phyloP scores from a whole-genome alignment of 345 rosid genomes.

The Microthlaspi erraticum region DNA sequence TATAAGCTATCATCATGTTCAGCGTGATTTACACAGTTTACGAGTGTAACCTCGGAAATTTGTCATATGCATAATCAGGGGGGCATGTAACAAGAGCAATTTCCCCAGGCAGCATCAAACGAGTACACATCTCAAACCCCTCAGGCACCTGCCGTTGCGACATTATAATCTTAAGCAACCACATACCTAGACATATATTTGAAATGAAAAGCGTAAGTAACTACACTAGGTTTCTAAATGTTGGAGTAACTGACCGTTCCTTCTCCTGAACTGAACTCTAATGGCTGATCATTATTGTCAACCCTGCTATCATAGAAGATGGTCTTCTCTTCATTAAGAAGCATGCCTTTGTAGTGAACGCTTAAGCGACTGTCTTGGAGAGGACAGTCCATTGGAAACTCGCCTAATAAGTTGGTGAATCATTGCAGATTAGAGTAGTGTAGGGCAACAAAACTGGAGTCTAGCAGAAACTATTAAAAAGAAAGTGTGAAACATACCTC shows the following conservation, averaged over 20 bases:
- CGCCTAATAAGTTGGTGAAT: slow-evolving; percentile 58
- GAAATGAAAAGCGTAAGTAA: not conserved
- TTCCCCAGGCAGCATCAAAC: slow-evolving; percentile 96
- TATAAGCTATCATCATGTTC: slow-evolving; percentile 28
- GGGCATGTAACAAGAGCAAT: slow-evolving; percentile 90
- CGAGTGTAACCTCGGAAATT: slow-evolving; percentile 81
- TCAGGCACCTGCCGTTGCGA: slow-evolving; percentile 73
- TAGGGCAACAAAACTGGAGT: slow-evolving; percentile 12
- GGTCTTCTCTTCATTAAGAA: slow-evolving; percentile 75
- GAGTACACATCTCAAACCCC: slow-evolving; percentile 97
- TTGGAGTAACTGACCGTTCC: slow-evolving; percentile 68
- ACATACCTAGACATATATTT: not conserved
- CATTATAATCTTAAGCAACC: slow-evolving; percentile 5
- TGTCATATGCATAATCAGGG: slow-evolving; percentile 97
- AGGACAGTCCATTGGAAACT: slow-evolving; percentile 99
- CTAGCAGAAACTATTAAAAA: slow-evolving; percentile 20
- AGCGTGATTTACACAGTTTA: slow-evolving; percentile 19
- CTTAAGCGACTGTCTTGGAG: slow-evolving; percentile 84
- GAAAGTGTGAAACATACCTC: slow-evolving; percentile 54
- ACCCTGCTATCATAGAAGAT: slow-evolving; percentile 78
- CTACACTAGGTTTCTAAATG: not conserved
- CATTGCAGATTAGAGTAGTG: slow-evolving; percentile 32
- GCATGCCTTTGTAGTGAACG: slow-evolving; percentile 90
- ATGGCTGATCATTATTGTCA: slow-evolving; percentile 77
- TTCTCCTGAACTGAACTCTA: slow-evolving; percentile 97